Conservation (phyloP, 2,329 filamentous ascomycete species). For the Geoglossum cookeanum region DNA sequence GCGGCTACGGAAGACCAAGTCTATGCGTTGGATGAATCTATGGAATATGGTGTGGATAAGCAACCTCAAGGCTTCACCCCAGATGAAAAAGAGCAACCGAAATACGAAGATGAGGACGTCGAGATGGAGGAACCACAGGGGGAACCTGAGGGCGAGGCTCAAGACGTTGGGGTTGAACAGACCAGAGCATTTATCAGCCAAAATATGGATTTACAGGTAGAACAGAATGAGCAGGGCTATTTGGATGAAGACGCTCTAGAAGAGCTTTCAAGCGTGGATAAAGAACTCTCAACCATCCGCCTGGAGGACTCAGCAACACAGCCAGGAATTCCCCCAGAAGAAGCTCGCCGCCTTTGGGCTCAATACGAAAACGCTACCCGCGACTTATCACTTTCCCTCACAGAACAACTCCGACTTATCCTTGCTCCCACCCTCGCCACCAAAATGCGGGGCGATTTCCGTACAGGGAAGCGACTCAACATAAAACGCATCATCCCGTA, state of each 20-base stretch:
- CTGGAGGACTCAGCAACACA: slow-evolving; percentile 23
- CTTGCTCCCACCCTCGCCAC: slow-evolving; percentile 86
- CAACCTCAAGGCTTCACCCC: slow-evolving; percentile 14
- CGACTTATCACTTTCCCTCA: slow-evolving; percentile 69
- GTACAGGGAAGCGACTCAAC: slow-evolving; percentile 93
- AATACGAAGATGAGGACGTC: slow-evolving; percentile 21
- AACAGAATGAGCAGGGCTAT: slow-evolving; percentile 7
- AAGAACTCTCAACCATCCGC: slow-evolving; percentile 54
- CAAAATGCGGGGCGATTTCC: slow-evolving; percentile 90
- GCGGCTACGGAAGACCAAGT: slow-evolving; percentile 76
- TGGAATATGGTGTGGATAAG: slow-evolving; percentile 43
- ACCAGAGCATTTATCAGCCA: slow-evolving; percentile 13
- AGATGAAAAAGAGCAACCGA: slow-evolving; percentile 19
- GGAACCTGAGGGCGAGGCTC: slow-evolving; percentile 3
- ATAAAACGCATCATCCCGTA: slow-evolving; percentile 99
- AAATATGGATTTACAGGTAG: slow-evolving; percentile 22
- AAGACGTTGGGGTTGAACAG: slow-evolving; percentile 19
- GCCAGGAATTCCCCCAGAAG: slow-evolving; percentile 23
- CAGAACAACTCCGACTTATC: slow-evolving; percentile 88
- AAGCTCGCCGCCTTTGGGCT: slow-evolving; percentile 62
- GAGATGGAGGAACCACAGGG: slow-evolving; percentile 19
- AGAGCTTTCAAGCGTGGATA: slow-evolving; percentile 18
- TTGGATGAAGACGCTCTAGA: slow-evolving; percentile 12
- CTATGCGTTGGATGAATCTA: slow-evolving; percentile 67
- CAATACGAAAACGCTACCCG: slow-evolving; percentile 72